phyloP scores from a whole-genome alignment of 257 asterid genomes.

The Plantago major region DNA sequence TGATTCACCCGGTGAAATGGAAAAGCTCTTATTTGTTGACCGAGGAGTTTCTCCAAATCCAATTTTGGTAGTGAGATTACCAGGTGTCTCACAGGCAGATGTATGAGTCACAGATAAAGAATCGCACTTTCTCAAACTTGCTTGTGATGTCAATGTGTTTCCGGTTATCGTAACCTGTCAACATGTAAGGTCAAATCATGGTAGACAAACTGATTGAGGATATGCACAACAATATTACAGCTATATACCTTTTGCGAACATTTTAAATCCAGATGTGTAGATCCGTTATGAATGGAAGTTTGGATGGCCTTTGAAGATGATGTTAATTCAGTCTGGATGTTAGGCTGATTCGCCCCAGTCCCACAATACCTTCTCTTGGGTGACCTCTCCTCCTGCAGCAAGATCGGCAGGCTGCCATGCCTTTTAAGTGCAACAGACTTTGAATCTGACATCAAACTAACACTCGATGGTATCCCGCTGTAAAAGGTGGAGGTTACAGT shows the following conservation, averaged over 20 bases:
- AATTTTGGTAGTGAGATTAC: slow-evolving; percentile 27
- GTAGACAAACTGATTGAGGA: slow-evolving; percentile 5
- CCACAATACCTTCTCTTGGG: slow-evolving; percentile 36
- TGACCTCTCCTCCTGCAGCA: slow-evolving; percentile 40
- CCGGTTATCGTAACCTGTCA: slow-evolving; percentile 42
- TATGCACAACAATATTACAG: slow-evolving; percentile 12
- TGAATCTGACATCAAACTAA: slow-evolving; percentile 32
- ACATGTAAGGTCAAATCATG: slow-evolving; percentile 21
- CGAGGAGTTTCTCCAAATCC: slow-evolving; percentile 59
- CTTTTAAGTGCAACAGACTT: slow-evolving; percentile 31
- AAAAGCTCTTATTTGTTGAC: slow-evolving; percentile 66
- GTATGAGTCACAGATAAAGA: slow-evolving; percentile 26
- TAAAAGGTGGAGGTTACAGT: slow-evolving; percentile 14
- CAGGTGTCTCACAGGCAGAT: slow-evolving; percentile 57
- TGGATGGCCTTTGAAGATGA: slow-evolving; percentile 30
- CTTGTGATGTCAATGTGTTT: slow-evolving; percentile 35
- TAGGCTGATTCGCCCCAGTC: slow-evolving; percentile 28
- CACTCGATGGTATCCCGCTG: slow-evolving; percentile 48
- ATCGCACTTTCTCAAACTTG: slow-evolving; percentile 74
- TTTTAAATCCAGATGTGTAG: slow-evolving; percentile 24
- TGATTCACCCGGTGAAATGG: slow-evolving; percentile 91
- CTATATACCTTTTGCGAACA: slow-evolving; percentile 43
- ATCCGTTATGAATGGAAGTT: slow-evolving; percentile 18
- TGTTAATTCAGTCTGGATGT: slow-evolving; percentile 25
- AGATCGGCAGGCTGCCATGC: slow-evolving; percentile 30